phyloP scores from a whole-genome alignment of 2,329 filamentous ascomycete genomes.

The Achaetomium macrosporum region DNA sequence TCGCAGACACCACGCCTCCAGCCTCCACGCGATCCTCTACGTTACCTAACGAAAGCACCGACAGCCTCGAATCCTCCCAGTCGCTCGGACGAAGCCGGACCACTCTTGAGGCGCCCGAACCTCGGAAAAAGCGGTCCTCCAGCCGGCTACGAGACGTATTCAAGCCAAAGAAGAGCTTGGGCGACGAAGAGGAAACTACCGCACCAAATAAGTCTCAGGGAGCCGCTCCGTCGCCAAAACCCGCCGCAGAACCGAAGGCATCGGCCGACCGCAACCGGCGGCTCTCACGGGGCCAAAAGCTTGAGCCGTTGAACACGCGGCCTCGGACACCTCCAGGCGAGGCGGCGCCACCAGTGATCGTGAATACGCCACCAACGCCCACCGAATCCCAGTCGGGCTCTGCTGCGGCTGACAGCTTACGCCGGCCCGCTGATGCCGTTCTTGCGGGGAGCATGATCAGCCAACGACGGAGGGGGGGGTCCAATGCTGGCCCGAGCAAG shows the following conservation, averaged over 20 bases:
- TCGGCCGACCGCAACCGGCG: constrained; percentile 26
- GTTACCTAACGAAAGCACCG: constrained; percentile 30
- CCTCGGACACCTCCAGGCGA: constrained; percentile 47
- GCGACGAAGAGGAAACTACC: constrained; percentile 27
- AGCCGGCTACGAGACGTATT: constrained; percentile 70
- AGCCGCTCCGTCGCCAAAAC: constrained; percentile 2
- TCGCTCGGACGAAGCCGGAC: constrained; percentile 31
- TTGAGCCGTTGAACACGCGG: constrained; percentile 28
- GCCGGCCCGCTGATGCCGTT: constrained; percentile 47
- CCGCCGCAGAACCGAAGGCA: constrained; percentile 15
- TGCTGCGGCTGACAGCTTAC: constrained; percentile 21
- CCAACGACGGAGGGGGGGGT: constrained; percentile 55
- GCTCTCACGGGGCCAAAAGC: constrained; percentile 27
- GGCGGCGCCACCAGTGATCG: constrained; percentile 47
- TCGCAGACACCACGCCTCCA: constrained; percentile 30
- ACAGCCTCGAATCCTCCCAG: constrained; percentile 29
- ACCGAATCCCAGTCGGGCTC: constrained; percentile 38
- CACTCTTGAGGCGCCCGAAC: constrained; percentile 37
- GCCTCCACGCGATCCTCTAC: constrained; percentile 34
- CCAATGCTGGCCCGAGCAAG: constrained; percentile 68
- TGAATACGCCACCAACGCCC: constrained; percentile 62
- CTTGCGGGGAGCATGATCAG: constrained; percentile 66
- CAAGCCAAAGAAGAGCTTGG: constrained; percentile 46
- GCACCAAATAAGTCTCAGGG: constrained; percentile 1
- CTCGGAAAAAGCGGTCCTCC: constrained; percentile 51